Percentiles rank a stretch among this genome's conserved stretches.
These are phyloP conservation scores for Sporisorium iseilematis-ciliati DNA, from an alignment of 1,284 basidiomycete genomes.

Conservation along the genomic window DNA sequence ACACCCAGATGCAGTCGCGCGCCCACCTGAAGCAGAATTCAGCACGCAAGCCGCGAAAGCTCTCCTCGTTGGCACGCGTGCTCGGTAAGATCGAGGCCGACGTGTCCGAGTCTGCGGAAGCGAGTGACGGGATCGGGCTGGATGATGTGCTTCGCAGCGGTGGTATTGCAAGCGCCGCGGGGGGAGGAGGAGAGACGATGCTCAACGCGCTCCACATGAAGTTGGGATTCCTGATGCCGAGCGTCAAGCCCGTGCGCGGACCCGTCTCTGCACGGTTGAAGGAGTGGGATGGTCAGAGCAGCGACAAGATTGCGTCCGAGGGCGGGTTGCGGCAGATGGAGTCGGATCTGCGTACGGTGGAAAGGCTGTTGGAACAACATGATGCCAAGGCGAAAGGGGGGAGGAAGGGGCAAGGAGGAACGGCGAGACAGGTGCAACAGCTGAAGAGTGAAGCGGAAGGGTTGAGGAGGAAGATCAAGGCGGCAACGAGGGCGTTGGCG, in stretches of 20 bases:
- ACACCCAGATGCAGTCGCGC: constrained; percentile 61
- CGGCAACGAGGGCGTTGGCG: neutral
- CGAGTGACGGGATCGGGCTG: neutral
- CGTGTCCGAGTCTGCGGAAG: neutral
- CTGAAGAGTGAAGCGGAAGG: constrained; percentile 24
- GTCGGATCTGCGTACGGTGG: constrained; percentile 19
- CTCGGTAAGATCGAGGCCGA: constrained; percentile 20
- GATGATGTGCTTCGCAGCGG: neutral
- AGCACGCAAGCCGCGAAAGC: constrained; percentile 20
- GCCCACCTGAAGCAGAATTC: constrained; percentile 13
- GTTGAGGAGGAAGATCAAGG: constrained; percentile 33
- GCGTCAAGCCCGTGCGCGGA: constrained; percentile 41
- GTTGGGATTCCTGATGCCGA: constrained; percentile 27
- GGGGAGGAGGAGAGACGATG: constrained; percentile 8
- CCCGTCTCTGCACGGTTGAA: constrained; percentile 18
- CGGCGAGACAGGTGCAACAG: constrained; percentile 22
- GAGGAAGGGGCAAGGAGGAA: neutral
- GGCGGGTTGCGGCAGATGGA: constrained; percentile 30
- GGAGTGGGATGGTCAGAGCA: constrained; percentile 52
- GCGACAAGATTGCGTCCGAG: constrained; percentile 26
- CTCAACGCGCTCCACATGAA: constrained; percentile 25
- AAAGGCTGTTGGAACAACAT: constrained; percentile 19
- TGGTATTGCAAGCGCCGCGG: neutral
- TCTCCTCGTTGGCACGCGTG: constrained; percentile 32
- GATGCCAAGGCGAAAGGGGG: neutral